Evolutionary conservation across 1,284 basidiomycete genomes (phyloP).

Genomic region (Heterobasidion annosum): DNA sequence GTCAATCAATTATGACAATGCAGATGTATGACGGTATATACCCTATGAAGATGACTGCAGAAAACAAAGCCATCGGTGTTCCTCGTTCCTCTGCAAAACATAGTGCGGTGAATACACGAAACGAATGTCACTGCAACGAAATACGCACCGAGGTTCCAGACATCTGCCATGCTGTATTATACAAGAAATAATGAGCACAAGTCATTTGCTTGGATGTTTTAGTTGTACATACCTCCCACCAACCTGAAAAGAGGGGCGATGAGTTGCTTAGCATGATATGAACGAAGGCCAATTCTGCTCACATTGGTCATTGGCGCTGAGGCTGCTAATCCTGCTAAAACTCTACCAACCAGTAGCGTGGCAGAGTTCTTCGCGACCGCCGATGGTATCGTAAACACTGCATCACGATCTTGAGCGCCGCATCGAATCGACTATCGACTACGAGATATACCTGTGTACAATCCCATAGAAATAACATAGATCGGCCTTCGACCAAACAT

Average conservation of each 20-base stretch:
- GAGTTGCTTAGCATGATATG: neutral
- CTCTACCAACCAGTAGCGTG: constrained; percentile 50
- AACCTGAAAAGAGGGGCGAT: neutral
- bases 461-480: constrained; percentile 37
- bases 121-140: neutral
- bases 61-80: neutral
- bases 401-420: neutral
- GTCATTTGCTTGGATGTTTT: too few species aligned
- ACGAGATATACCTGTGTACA: constrained; percentile 26
- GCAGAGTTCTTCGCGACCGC: constrained; percentile 51
- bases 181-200: too few species aligned
- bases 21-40: neutral
- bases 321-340: constrained; percentile 48
- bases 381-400: constrained; percentile 22
- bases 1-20: neutral
- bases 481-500: constrained; percentile 28
- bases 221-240: neutral
- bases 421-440: neutral
- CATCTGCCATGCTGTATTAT: neutral
- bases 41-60: neutral
- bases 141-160: neutral
- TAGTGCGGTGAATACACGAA: too few species aligned
- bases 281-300: constrained; percentile 19
- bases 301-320: constrained; percentile 27
- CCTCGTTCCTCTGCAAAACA: neutral